Base-by-base conservation (phyloP, 371 early-diverging fungal species). In the Zychaea mexicana region DNA sequence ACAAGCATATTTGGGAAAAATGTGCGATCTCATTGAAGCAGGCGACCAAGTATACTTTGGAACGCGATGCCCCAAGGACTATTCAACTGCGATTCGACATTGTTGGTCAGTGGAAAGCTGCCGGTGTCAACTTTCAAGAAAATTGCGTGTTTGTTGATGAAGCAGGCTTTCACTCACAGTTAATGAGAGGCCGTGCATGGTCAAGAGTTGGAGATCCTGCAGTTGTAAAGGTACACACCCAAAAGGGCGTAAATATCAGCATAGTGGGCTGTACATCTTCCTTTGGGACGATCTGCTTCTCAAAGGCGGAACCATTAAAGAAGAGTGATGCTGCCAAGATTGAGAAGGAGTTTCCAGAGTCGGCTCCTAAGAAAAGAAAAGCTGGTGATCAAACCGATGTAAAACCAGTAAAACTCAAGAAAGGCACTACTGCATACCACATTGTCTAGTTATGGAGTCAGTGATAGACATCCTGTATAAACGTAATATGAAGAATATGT, bases 231-330 rank as follows among this genome's bases (percentile, higher is more conserved):
- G 62, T 54, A 7, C 62, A 22, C 17, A 62, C 19, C 12, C 13
- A 32, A 10, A 47, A 33, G 32, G 47, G 61, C 15, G 61, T 52
- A 13, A 61, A 61, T 54, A 13, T 53, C 22, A 53, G 54, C 24
- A 62, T 62, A 17, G n/a, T 38, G 8, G 54, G 55, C 26, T 62
- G 55, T 38, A 52, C 53, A 6, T 52, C 62, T 26, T 24, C 52
- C 8, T 52, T 28, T 46, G 61, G 52, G 7, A 19, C 24, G n/a
- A 32, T 61, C 8, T 19, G n/a, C 21, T 39, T 61, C 52, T 61
- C 32, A 10, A 36, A 36, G 15, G 36, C 15, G 8, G 2, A 36
- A 36, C 36, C 36, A 2, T 36, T 36, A 15, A 36, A 36, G 15
- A 36, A 36, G 15, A 36, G 36, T 36, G 36, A 36, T 36, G 36